Conservation (phyloP, 1,284 basidiomycete species). For the Melampsora larici-populina region DNA sequence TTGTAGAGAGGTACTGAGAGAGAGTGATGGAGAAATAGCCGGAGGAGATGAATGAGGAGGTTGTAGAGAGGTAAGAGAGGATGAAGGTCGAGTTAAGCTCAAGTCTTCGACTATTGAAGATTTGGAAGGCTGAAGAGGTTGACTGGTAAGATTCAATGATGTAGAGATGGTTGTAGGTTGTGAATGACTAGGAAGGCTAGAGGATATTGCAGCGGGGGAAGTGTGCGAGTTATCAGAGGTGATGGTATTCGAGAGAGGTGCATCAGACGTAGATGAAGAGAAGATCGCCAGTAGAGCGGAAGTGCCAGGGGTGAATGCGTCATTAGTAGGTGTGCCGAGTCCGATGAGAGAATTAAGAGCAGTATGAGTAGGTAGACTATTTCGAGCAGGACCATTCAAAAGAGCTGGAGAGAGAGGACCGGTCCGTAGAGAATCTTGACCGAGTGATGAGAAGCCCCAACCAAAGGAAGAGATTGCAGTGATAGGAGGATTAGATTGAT, state of each 20-base stretch:
- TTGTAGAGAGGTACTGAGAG: too few relatives aligned
- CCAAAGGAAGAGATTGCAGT: constrained; percentile 16
- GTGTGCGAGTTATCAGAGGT: background rate
- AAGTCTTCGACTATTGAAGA: background rate
- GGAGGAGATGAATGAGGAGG: constrained; percentile 5
- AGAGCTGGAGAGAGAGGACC: constrained; percentile 92
- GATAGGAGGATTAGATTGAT: constrained; percentile 17
- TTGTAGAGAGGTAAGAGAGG: background rate
- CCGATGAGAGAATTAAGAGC: constrained; percentile 18
- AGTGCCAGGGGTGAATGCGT: constrained; percentile 54
- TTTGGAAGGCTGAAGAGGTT: background rate
- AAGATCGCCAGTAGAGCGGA: constrained; percentile 27
- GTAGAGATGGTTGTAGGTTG: background rate
- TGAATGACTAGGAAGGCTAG: background rate
- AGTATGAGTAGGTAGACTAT: constrained; percentile 48
- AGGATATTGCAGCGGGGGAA: background rate
- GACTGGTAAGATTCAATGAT: background rate
- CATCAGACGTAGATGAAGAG: background rate
- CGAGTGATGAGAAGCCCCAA: constrained; percentile 43
- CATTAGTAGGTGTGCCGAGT: constrained; percentile 64
- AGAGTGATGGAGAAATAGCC: too few relatives aligned
- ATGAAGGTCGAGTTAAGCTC: background rate
- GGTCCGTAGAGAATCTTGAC: constrained; percentile 70
- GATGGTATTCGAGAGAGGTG: background rate
- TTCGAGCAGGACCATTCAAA: constrained; percentile 71